Percentiles rank a stretch among this genome's conserved stretches.
phyloP scores from a whole-genome alignment of 805 yeast species.

The Suhomyces emberorum region DNA sequence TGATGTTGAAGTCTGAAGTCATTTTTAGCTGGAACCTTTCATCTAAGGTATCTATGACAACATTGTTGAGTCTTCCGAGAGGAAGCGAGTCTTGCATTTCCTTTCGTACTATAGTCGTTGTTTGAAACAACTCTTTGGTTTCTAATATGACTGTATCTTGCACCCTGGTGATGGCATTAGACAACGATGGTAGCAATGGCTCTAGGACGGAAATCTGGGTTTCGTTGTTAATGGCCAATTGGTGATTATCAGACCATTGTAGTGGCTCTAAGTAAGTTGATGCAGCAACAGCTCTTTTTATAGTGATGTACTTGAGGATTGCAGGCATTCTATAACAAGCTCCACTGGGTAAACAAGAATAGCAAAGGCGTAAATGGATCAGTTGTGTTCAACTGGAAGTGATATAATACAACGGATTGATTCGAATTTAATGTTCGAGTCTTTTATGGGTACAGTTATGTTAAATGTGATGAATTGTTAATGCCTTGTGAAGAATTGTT shows the following conservation, averaged over 20 bases:
- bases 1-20: constrained; percentile 31
- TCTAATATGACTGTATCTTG: constrained; percentile 17
- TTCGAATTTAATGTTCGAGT: too few relatives aligned
- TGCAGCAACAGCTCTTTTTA: constrained; percentile 8
- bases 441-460: too few relatives aligned
- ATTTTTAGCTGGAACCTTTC: constrained; percentile 28
- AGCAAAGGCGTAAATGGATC: too few relatives aligned
- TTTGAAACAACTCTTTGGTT: constrained; percentile 23
- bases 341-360: too few relatives aligned
- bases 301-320: constrained; percentile 4
- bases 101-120: constrained; percentile 22
- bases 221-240: constrained; percentile 34
- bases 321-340: constrained; percentile 1
- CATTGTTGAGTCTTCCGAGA: constrained; percentile 25
- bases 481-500: too few relatives aligned
- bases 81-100: constrained; percentile 28
- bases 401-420: too few relatives aligned
- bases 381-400: too few relatives aligned
- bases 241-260: constrained; percentile 34
- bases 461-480: too few relatives aligned
- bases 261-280: constrained; percentile 20
- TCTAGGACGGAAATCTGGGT: constrained; percentile 33
- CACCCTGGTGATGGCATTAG: constrained; percentile 21
- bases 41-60: constrained; percentile 24
- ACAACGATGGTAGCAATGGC: constrained; percentile 32